Percentiles rank a stretch among this genome's conserved stretches.
phyloP scores from a whole-genome alignment of 192 early-diverging fungal species.

The Backusella liffmaniae region DNA sequence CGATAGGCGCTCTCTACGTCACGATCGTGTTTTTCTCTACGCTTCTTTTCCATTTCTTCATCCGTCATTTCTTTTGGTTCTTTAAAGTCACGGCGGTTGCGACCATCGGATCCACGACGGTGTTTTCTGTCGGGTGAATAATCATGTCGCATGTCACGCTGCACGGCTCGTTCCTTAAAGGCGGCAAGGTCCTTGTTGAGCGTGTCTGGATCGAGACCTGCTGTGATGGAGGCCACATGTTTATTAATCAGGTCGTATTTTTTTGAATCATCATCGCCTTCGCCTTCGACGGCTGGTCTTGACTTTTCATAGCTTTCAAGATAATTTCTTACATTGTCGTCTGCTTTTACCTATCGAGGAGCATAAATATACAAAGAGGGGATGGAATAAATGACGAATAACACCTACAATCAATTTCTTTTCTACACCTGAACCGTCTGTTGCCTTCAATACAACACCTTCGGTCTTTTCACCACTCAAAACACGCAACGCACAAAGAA shows the following conservation, averaged over 20 bases:
- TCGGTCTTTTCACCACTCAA: conserved; percentile 53
- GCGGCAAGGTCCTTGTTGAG: conserved; percentile 58
- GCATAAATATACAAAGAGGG: too few relatives aligned
- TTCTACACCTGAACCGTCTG: conserved; percentile 33
- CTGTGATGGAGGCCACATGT: conserved; percentile 14
- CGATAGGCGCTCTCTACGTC: conserved; percentile 47
- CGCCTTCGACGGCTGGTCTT: conserved; percentile 33
- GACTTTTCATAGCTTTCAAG: conserved; percentile 50
- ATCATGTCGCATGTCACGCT: conserved; percentile 40
- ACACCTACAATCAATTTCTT: conserved; percentile 50
- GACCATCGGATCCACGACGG: background rate
- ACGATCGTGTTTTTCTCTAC: conserved; percentile 44
- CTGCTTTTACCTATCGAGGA: conserved; percentile 47
- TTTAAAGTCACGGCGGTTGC: conserved; percentile 39
- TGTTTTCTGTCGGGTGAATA: conserved; percentile 5
- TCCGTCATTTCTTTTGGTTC: conserved; percentile 18
- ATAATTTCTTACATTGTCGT: conserved; percentile 56
- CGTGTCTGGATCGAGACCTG: conserved; percentile 48
- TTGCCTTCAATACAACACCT: conserved; percentile 39
- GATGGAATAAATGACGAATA: too few relatives aligned
- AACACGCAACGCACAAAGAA: conserved; percentile 62
- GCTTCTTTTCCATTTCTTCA: conserved; percentile 31
- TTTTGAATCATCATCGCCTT: background rate
- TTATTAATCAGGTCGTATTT: conserved; percentile 3
- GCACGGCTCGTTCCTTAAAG: conserved; percentile 61